phyloP scores from a whole-genome alignment of 345 rosid genomes.

The Aquilaria malaccensis region DNA sequence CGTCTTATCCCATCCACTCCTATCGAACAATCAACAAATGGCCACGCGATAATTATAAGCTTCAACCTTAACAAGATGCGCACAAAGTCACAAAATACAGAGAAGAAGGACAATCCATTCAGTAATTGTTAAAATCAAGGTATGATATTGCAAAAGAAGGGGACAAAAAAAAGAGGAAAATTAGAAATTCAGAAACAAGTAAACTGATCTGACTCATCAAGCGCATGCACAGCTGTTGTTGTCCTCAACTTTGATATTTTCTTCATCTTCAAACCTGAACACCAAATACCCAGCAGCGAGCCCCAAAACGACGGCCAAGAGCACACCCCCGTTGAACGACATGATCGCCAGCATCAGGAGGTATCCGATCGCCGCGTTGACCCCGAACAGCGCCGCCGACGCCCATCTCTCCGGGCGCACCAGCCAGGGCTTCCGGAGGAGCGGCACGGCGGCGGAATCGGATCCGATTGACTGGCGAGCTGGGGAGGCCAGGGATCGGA shows the following conservation, averaged over 20 bases:
- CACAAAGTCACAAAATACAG: not conserved
- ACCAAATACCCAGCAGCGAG: slow-evolving; percentile 49
- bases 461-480: slow-evolving; percentile 3
- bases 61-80: too few species aligned
- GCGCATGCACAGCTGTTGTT: slow-evolving; percentile 67
- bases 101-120: not conserved
- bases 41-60: too few species aligned
- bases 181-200: not conserved
- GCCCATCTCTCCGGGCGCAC: slow-evolving; percentile 25
- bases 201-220: slow-evolving; percentile 12
- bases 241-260: slow-evolving; percentile 4
- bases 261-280: slow-evolving; percentile 40
- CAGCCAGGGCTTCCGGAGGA: slow-evolving; percentile 15
- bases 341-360: slow-evolving; percentile 74
- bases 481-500: slow-evolving; percentile 27
- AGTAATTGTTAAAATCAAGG: not conserved
- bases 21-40: too few species aligned
- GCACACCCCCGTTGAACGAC: slow-evolving; percentile 88
- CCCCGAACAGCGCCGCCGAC: slow-evolving; percentile 43
- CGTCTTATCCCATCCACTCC: too few species aligned
- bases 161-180: not conserved
- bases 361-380: slow-evolving; percentile 68
- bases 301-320: slow-evolving; percentile 62
- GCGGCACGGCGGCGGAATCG: slow-evolving; percentile 28
- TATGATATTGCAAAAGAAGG: not conserved